A percentile compares a stretch with the other conserved stretches of the same genome.
Conservation (phyloP, 345 rosid species). For the Bruguiera parviflora region DNA sequence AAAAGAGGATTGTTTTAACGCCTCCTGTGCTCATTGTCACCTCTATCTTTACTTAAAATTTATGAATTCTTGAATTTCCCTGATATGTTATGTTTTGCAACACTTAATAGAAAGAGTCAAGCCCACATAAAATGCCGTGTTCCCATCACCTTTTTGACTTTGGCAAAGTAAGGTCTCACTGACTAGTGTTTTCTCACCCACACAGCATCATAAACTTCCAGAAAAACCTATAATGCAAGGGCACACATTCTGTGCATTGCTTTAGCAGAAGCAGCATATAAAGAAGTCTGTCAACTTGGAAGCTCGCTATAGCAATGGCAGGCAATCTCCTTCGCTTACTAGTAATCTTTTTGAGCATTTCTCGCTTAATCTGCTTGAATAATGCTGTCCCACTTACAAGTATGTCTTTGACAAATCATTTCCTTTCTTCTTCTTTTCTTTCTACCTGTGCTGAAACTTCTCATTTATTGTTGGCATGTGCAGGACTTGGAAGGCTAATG, state of each 20-base stretch:
- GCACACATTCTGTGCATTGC: conserved; percentile 10
- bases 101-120: too few species aligned
- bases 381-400: conserved; percentile 24
- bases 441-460: neutral
- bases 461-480: neutral
- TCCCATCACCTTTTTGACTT: conserved; percentile 22
- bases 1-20: too few species aligned
- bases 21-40: too few species aligned
- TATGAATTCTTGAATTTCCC: neutral
- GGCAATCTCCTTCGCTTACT: conserved; percentile 4
- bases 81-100: neutral
- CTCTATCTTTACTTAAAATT: neutral
- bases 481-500: conserved; percentile 18
- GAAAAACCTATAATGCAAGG: conserved; percentile 1
- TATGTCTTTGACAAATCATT: neutral
- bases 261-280: neutral
- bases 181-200: neutral
- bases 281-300: neutral
- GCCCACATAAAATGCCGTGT: conserved; percentile 2
- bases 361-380: conserved; percentile 7
- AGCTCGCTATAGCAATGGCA: conserved; percentile 5
- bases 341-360: conserved; percentile 8
- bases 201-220: neutral
- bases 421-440: neutral
- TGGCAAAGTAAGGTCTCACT: neutral